Evolutionary conservation across 768 basidiomycete genomes (phyloP), one percentile per base, ranked within the genome.

Genomic region (Lentinula aciculospora): DNA sequence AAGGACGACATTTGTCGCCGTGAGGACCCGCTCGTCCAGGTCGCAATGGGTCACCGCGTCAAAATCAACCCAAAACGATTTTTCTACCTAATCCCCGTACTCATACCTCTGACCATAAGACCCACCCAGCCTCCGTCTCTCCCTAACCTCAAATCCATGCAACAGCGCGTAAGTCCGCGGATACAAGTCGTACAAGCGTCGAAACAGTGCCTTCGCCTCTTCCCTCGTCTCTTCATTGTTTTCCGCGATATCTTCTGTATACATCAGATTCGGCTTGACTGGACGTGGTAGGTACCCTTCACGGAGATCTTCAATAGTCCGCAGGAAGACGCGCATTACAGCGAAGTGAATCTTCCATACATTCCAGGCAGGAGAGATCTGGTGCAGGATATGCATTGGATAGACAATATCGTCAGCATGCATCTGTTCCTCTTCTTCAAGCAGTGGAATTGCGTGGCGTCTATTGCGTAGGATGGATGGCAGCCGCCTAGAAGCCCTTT

Each of bases 281-380:
- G 85, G 76, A 56, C 75, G 71, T 17, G 85, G 69, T 31, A 78
- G 64, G 39, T 68, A 71, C 3, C 88, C 89, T 10, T 74, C 67
- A 59, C 74, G 70, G 25, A 92, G 74, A 47, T 76, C 76, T 15
- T 68, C 63, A 10, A 85, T 62, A 2, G 78, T 80, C 4, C 71
- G 65, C 27, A 77, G 68, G 47, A 92, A 67, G 8, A 81, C 63
- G 2, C 70, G 68, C 55, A 87, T 66, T 4, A 82, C 75, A 46
- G 72, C 71, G 27, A 61, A 66, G 64, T 88, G 86, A n/a, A 85
- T 82, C 44, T 74, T 74, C 90, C 88, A 91, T 45, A 72, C 66
- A 47, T 82, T 78, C 82, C 85, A 88, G 23, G 75, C 68, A 10
- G 88, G 86, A 4, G 84, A 77, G 54, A 87, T 77, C 58, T 82